Percentiles rank a stretch among this genome's conserved stretches.
Conservation (phyloP, 2,329 filamentous ascomycete species). For the Albifimbria verrucaria region DNA sequence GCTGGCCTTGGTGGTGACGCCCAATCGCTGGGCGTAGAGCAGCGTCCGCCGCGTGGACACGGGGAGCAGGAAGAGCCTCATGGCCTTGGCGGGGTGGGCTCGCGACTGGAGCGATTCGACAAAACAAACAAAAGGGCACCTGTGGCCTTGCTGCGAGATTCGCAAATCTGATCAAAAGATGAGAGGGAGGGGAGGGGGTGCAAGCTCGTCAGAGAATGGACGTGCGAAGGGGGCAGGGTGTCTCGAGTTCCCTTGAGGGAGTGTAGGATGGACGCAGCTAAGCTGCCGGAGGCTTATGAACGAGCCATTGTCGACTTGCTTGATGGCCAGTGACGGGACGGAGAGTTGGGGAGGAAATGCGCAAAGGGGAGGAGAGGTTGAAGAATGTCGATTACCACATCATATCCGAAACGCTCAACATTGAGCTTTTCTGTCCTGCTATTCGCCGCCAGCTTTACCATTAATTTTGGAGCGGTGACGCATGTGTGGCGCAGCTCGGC, state of each 20-base stretch:
- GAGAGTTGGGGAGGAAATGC: background rate
- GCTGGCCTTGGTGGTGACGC: constrained; percentile 48
- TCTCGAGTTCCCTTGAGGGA: background rate
- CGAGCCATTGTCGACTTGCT: background rate
- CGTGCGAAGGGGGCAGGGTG: background rate
- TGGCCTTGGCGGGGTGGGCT: constrained; percentile 41
- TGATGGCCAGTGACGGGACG: background rate
- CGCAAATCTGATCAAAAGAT: background rate
- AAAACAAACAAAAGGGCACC: background rate
- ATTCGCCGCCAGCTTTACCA: too few species aligned
- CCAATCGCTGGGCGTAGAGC: constrained; percentile 82
- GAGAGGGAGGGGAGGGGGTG: background rate
- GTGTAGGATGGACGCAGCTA: background rate
- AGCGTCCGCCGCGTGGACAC: constrained; percentile 88
- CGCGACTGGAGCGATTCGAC: too few species aligned
- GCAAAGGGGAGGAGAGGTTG: background rate
- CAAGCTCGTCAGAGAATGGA: background rate
- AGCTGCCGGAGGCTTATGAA: background rate
- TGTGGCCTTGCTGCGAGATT: background rate
- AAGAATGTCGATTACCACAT: background rate
- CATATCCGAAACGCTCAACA: background rate
- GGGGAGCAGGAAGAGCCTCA: constrained; percentile 93
- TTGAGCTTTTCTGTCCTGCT: background rate
- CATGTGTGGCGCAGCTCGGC: background rate
- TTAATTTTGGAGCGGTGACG: background rate